These are phyloP conservation scores for Phytophthora macrochlamydospora DNA, from an alignment of 352 stramenopile species.

Conservation along the genomic window DNA sequence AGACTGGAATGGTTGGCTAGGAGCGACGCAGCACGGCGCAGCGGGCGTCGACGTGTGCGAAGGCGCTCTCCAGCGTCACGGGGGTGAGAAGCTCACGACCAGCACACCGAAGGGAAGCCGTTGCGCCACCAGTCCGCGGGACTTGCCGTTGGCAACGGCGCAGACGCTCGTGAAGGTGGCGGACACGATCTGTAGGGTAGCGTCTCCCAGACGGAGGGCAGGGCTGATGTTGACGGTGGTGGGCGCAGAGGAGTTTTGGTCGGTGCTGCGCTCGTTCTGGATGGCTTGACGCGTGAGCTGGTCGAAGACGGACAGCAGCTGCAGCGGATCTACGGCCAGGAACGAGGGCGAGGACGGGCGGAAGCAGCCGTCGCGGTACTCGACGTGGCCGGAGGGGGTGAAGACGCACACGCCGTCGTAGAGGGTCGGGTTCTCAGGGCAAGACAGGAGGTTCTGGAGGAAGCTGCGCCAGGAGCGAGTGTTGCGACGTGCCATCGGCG, in stretches of 20 bases:
- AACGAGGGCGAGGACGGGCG: conserved; percentile 2
- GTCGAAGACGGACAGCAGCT: conserved; percentile 44
- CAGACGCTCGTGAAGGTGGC: conserved; percentile 52
- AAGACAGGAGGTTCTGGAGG: conserved; percentile 38
- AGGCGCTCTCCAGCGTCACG: conserved; percentile 37
- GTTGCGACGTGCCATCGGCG: conserved; percentile 43
- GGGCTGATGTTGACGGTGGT: conserved; percentile 15
- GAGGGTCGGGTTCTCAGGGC: conserved; percentile 2
- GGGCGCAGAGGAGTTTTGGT: no score
- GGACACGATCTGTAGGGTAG: conserved; percentile 48
- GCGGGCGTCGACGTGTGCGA: conserved; percentile 36
- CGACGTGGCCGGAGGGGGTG: conserved; percentile 34
- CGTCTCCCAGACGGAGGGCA: conserved; percentile 35
- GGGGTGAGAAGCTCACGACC: conserved; percentile 49
- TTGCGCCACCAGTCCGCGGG: conserved; percentile 45
- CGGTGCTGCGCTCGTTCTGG: conserved; percentile 14
- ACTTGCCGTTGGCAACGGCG: conserved; percentile 39
- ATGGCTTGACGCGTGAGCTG: conserved; percentile 51
- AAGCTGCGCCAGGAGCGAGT: conserved; percentile 48
- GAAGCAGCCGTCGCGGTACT: conserved; percentile 61
- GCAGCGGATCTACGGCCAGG: conserved; percentile 17
- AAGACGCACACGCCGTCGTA: conserved; percentile 64
- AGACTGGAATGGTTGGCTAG: conserved; percentile 25
- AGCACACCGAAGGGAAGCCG: conserved; percentile 61
- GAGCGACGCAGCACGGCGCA: conserved; percentile 36